Percentiles rank a stretch among this genome's conserved stretches.
Evolutionary conservation across 2,329 filamentous ascomycete species (phyloP).

Genomic region (Mycosphaerelloides madeirae): DNA sequence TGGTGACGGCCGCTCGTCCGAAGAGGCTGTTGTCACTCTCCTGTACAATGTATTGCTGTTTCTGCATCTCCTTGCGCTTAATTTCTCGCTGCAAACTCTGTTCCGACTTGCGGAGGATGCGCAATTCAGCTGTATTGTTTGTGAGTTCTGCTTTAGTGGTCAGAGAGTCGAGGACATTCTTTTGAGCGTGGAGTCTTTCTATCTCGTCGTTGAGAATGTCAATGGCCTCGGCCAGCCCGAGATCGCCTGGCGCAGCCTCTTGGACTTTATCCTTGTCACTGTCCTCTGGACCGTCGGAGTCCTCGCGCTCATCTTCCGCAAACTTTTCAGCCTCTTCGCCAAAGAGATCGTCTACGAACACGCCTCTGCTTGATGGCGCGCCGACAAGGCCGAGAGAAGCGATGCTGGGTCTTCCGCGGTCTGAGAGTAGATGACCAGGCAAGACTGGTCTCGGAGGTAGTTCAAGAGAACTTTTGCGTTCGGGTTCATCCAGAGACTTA

Average conservation of each 20-base stretch:
- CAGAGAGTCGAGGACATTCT: constrained; percentile 84
- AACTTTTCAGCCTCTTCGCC: constrained; percentile 86
- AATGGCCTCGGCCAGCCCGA: constrained; percentile 90
- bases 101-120: constrained; percentile 90
- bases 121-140: constrained; percentile 89
- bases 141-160: constrained; percentile 93
- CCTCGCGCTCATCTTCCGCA: constrained; percentile 78
- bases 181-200: constrained; percentile 79
- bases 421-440: constrained; percentile 30
- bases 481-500: constrained; percentile 47
- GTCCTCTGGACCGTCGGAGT: constrained; percentile 56
- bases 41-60: constrained; percentile 94
- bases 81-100: constrained; percentile 90
- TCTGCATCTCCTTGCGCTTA: constrained; percentile 86
- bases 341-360: constrained; percentile 89
- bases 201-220: constrained; percentile 83
- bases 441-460: constrained; percentile 9
- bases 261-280: constrained; percentile 78
- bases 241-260: constrained; percentile 87
- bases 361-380: constrained; percentile 77
- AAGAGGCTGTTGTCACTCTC: constrained; percentile 97
- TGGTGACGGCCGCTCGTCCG: constrained; percentile 80
- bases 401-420: constrained; percentile 73
- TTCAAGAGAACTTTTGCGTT: constrained; percentile 16
- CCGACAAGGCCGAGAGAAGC: constrained; percentile 88